Evolutionary conservation across 1,284 basidiomycete genomes (phyloP), one percentile per base, ranked within the genome.

Genomic region (Ganoderma multipileum): DNA sequence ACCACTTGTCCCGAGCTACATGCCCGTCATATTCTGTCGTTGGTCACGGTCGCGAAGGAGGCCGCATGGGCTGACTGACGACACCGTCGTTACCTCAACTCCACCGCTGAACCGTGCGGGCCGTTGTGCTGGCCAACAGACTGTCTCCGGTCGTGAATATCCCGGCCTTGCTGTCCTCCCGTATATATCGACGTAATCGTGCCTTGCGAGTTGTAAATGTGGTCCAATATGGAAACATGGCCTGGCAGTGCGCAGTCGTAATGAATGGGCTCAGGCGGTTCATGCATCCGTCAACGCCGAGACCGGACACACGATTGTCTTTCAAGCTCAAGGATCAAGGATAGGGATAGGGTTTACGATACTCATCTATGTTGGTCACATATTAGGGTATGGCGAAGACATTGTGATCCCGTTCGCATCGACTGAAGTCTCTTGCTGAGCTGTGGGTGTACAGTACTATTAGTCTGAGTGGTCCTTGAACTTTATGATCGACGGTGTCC

Each of bases 1-100:
- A 16, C 26, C 3, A 57, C 23, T 0, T 70, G 67, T 64, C 68
- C 68, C 12, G 38, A 50, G 30, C 41, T 73, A 12, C 55, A 67
- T 52, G 39, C 67, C 6, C 69, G 68, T n/a, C 23, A 39, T 12
- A 30, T 70, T 33, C 23, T 72, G 6, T 64, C 66, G 8, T 61
- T 69, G 3, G 50, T 57, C 3, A 14, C 52, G 8, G 69, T 63
- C 16, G 59, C 28, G 14, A 60, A 33, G 33, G 33, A 42, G 20
- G 61, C 44, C 26, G 33, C 52, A 6, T 71, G 69, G 69, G 55
- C 54, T 16, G n/a, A 59, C 28, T 50, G n/a, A 55, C 20, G 12
- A 47, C 23, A 26, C 30, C 39, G 42, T 60, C 26, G 33, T 38
- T 38, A 59, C 36, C 36, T 39, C 57, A 59, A 38, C 33, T 59